These are phyloP conservation scores for Aspergillus brunneoviolaceus DNA, from an alignment of 2,329 filamentous ascomycete genomes.

Conservation along the genomic window DNA sequence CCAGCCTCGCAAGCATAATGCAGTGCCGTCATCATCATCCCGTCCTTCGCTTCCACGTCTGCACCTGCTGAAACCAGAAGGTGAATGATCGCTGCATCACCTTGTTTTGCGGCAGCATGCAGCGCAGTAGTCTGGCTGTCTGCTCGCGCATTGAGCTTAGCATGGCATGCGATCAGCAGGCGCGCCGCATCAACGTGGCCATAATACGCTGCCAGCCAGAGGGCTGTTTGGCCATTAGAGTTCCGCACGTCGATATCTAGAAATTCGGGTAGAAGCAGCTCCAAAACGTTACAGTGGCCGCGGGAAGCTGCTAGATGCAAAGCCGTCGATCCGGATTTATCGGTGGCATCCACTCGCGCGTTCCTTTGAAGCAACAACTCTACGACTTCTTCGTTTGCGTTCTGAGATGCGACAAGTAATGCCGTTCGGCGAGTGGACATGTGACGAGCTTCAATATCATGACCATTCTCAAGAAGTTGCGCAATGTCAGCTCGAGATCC, in stretches of 20 bases:
- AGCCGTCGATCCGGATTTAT: conserved; percentile 31
- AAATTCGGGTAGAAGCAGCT: conserved; percentile 29
- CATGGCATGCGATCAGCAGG: conserved; percentile 31
- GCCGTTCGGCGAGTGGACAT: conserved; percentile 35
- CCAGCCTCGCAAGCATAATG: conserved; percentile 38
- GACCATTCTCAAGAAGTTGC: conserved; percentile 31
- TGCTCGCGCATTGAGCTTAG: conserved; percentile 37
- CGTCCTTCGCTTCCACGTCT: conserved; percentile 39
- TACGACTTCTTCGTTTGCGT: conserved; percentile 38
- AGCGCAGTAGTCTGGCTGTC: conserved; percentile 35
- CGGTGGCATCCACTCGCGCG: conserved; percentile 31
- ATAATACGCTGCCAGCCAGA: conserved; percentile 37
- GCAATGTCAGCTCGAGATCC: conserved; percentile 36
- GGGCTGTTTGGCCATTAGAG: conserved; percentile 33
- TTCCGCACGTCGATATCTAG: conserved; percentile 33
- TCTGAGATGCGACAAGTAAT: conserved; percentile 41
- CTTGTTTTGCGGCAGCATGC: conserved; percentile 35
- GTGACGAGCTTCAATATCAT: conserved; percentile 33
- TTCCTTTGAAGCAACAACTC: conserved; percentile 32
- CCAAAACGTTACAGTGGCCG: conserved; percentile 31
- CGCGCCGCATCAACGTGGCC: conserved; percentile 35
- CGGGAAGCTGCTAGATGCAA: conserved; percentile 36
- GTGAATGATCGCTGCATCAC: conserved; percentile 33
- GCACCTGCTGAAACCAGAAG: conserved; percentile 35
- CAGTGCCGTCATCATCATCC: conserved; percentile 35